These are phyloP conservation scores for Beauveria asiatica DNA, from an alignment of 2,329 filamentous ascomycete genomes.

Conservation along the genomic window DNA sequence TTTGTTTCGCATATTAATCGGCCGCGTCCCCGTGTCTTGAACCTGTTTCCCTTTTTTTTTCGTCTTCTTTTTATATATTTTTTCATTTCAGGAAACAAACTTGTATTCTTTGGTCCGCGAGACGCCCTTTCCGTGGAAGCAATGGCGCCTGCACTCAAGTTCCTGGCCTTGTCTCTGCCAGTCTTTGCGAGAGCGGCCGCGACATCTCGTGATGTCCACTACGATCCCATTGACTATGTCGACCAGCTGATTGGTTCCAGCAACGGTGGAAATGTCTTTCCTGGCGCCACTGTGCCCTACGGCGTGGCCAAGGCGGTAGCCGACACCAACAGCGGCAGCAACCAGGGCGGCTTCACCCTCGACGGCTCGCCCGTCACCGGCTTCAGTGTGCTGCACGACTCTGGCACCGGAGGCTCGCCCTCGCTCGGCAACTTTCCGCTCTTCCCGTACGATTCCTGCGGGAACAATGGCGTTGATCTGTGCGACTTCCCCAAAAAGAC, in stretches of 20 bases:
- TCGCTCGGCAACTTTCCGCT: constrained; percentile 67
- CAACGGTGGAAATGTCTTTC: constrained; percentile 35
- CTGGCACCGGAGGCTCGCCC: constrained; percentile 47
- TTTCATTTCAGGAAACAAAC: background rate
- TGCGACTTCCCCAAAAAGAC: constrained; percentile 50
- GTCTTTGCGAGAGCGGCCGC: background rate
- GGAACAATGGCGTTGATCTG: constrained; percentile 49
- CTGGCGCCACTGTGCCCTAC: constrained; percentile 35
- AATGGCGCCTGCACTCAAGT: constrained; percentile 1
- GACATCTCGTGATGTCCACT: constrained; percentile 17
- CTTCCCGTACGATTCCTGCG: constrained; percentile 57
- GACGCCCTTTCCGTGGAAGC: background rate
- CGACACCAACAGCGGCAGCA: constrained; percentile 43
- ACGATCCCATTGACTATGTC: constrained; percentile 22
- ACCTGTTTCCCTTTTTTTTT: background rate
- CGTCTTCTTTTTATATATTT: too few relatives aligned
- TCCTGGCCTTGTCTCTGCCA: background rate
- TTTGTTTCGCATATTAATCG: background rate
- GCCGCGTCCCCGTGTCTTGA: background rate
- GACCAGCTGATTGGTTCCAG: constrained; percentile 34
- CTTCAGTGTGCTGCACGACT: constrained; percentile 51
- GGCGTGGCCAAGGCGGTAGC: constrained; percentile 50
- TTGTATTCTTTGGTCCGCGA: background rate
- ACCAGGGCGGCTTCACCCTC: constrained; percentile 49
- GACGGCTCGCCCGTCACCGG: constrained; percentile 42